A percentile compares a stretch with the other conserved stretches of the same genome.
Evolutionary conservation across 345 rosid genomes (phyloP).

Genomic region (Populus davidiana): DNA sequence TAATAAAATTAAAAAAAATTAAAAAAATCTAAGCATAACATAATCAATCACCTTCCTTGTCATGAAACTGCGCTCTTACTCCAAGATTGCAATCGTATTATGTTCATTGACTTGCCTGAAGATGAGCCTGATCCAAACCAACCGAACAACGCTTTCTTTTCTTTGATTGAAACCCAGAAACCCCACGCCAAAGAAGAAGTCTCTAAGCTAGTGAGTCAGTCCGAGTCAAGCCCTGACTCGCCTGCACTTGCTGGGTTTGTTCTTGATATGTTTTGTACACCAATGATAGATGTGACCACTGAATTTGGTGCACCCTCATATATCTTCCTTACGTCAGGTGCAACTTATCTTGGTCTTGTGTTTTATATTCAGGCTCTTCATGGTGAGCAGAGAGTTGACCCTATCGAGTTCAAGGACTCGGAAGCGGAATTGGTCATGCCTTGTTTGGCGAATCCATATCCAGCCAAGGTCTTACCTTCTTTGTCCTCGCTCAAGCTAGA

Average conservation of each 20-base stretch:
- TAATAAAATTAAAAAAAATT: too few relatives aligned
- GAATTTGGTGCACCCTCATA: neutral
- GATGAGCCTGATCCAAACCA: neutral
- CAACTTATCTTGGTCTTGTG: neutral
- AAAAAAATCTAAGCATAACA: too few relatives aligned
- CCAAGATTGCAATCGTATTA: neutral
- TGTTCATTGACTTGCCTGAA: neutral
- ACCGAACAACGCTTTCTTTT: neutral
- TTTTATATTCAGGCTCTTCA: too few relatives aligned
- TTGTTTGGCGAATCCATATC: neutral
- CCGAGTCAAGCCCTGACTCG: neutral
- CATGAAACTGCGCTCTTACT: too few relatives aligned
- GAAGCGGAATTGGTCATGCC: too few relatives aligned
- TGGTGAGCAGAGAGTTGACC: too few relatives aligned
- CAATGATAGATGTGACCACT: neutral
- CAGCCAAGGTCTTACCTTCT: slow-evolving; percentile 5
- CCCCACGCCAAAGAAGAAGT: neutral
- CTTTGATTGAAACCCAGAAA: neutral
- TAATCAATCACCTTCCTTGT: too few relatives aligned
- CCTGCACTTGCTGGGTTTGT: neutral
- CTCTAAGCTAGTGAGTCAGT: neutral
- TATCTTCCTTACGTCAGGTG: neutral
- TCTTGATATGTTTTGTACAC: neutral
- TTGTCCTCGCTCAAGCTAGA: neutral
- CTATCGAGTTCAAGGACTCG: too few relatives aligned